These are phyloP conservation scores for Cordyceps pruinosa DNA, from an alignment of 2,329 filamentous ascomycete species.

Conservation along the genomic window DNA sequence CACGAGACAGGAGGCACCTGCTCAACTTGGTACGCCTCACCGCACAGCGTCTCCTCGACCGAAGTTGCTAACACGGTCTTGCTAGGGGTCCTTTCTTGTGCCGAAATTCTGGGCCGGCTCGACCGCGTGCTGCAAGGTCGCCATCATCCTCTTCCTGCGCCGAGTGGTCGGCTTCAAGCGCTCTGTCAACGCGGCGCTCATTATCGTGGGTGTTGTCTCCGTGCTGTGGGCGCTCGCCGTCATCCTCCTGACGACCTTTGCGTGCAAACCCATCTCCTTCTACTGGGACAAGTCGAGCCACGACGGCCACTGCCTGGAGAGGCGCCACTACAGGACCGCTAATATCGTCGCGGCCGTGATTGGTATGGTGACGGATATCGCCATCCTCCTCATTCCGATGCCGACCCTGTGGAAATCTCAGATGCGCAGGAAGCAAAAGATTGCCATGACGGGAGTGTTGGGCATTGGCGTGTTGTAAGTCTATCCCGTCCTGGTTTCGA, in stretches of 20 bases:
- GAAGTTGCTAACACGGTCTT: not conserved
- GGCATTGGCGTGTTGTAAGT: slow-evolving; percentile 9
- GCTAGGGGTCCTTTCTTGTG: slow-evolving; percentile 6
- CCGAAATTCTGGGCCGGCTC: slow-evolving; percentile 12
- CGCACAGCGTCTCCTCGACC: not conserved
- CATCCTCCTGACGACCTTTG: slow-evolving; percentile 9
- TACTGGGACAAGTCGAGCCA: slow-evolving; percentile 11
- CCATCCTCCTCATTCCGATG: slow-evolving; percentile 9
- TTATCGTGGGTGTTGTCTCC: not conserved
- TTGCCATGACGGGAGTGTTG: slow-evolving; percentile 9
- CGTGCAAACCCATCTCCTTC: slow-evolving; percentile 10
- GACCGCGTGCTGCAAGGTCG: slow-evolving; percentile 9
- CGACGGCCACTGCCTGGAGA: not conserved
- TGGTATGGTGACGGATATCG: slow-evolving; percentile 1
- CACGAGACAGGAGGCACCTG: not conserved
- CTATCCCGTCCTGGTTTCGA: not conserved
- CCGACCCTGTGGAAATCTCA: slow-evolving; percentile 6
- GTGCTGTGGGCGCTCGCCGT: slow-evolving; percentile 2
- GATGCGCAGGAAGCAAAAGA: slow-evolving; percentile 6
- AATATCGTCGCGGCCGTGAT: slow-evolving; percentile 6
- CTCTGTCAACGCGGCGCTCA: not conserved
- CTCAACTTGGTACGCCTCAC: slow-evolving; percentile 3
- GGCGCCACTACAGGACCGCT: not conserved
- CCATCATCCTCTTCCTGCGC: slow-evolving; percentile 11
- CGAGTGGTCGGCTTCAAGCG: slow-evolving; percentile 9